Evolutionary conservation across 2,329 filamentous ascomycete genomes (phyloP).

Genomic region (Claviceps sp.): DNA sequence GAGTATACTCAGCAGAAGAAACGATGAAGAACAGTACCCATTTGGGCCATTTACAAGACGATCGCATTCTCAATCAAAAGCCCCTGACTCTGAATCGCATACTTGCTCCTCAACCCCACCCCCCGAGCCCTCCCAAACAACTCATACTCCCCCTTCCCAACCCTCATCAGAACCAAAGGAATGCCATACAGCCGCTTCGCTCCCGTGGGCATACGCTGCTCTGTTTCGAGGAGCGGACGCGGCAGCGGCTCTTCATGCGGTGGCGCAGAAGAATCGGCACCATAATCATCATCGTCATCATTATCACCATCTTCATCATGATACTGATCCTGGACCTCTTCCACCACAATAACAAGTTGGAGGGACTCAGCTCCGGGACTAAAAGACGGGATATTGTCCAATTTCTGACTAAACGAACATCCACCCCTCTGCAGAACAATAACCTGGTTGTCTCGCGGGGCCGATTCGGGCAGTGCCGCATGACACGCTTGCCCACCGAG

Average conservation of each 20-base stretch:
- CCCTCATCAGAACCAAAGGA: slow-evolving; percentile 71
- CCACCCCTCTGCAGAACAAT: slow-evolving; percentile 71
- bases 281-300: slow-evolving; percentile 9
- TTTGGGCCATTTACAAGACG: slow-evolving; percentile 27
- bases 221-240: slow-evolving; percentile 60
- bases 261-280: slow-evolving; percentile 1
- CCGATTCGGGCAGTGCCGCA: slow-evolving; percentile 37
- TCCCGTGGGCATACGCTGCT: slow-evolving; percentile 58
- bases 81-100: slow-evolving; percentile 70
- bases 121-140: slow-evolving; percentile 49
- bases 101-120: slow-evolving; percentile 65
- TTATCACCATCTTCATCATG: no score
- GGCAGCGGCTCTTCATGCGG: slow-evolving; percentile 20
- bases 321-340: slow-evolving; percentile 16
- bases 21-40: neutral
- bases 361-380: slow-evolving; percentile 47
- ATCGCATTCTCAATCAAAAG: slow-evolving; percentile 66
- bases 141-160: slow-evolving; percentile 47
- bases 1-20: neutral
- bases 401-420: slow-evolving; percentile 74
- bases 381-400: slow-evolving; percentile 72
- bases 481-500: slow-evolving; percentile 58
- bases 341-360: slow-evolving; percentile 69
- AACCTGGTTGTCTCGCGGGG: slow-evolving; percentile 51
- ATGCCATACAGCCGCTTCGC: slow-evolving; percentile 59